Conservation (phyloP, 2,329 filamentous ascomycete genomes). For the Hypoxylon sp. region DNA sequence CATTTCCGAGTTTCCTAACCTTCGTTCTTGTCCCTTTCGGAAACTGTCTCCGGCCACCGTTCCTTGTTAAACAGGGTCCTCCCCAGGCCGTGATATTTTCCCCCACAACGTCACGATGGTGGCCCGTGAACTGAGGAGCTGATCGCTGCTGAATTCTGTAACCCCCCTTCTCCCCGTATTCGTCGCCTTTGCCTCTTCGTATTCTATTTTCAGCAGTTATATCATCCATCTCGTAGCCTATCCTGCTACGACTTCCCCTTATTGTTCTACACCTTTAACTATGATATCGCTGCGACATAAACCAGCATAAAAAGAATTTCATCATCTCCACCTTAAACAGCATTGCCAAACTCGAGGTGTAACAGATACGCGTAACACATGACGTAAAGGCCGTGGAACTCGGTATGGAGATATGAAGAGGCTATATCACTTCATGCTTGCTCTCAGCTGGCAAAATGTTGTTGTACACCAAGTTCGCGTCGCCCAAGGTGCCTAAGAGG, state of each 20-base stretch:
- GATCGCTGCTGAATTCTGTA: constrained; percentile 25
- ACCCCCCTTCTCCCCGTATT: constrained; percentile 9
- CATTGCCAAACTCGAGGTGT: constrained; percentile 28
- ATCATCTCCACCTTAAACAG: constrained; percentile 19
- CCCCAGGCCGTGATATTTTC: constrained; percentile 26
- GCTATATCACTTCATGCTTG: constrained; percentile 28
- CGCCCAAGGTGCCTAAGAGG: constrained; percentile 69
- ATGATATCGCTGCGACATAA: constrained; percentile 10
- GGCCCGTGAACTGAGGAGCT: constrained; percentile 25
- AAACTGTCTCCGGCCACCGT: constrained; percentile 35
- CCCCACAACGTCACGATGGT: constrained; percentile 41
- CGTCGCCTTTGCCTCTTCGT: constrained; percentile 3
- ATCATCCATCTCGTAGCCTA: constrained; percentile 7
- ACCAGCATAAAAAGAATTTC: constrained; percentile 9
- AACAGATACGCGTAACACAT: constrained; percentile 15
- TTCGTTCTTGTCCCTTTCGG: constrained; percentile 32
- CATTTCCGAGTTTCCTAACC: constrained; percentile 29
- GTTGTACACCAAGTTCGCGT: constrained; percentile 67
- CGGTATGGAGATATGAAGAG: constrained; percentile 30
- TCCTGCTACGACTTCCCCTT: neutral
- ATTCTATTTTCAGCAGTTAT: constrained; percentile 18
- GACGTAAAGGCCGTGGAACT: constrained; percentile 6
- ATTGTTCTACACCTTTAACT: constrained; percentile 1
- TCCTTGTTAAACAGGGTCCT: constrained; percentile 23
- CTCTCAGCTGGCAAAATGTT: constrained; percentile 59